These are phyloP conservation scores for Cercospora brassicicola DNA, from an alignment of 2,329 filamentous ascomycete genomes.

Conservation along the genomic window DNA sequence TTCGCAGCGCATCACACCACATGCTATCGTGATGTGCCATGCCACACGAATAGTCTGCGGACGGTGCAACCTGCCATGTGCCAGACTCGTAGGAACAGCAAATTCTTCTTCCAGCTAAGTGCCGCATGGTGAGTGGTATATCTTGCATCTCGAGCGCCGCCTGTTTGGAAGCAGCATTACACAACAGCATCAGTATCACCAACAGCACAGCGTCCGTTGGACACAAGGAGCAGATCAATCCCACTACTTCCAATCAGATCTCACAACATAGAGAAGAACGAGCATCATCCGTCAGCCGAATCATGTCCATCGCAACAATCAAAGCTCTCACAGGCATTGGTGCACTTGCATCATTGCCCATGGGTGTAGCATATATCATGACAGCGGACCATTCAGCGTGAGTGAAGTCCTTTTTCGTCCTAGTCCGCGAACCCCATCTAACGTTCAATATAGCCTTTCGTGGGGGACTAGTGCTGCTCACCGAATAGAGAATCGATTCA, in stretches of 20 bases:
- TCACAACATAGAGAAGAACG: not conserved
- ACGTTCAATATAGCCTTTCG: constrained; percentile 4
- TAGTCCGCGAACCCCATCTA: not conserved
- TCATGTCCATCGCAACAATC: constrained; percentile 14
- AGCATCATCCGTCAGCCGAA: not conserved
- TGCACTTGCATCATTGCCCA: constrained; percentile 13
- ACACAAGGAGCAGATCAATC: not conserved
- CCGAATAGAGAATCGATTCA: constrained; percentile 14
- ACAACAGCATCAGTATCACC: not conserved
- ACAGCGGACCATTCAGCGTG: constrained; percentile 18
- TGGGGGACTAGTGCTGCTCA: constrained; percentile 10
- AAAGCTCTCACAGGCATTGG: constrained; percentile 12
- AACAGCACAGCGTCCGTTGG: not conserved
- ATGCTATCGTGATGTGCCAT: constrained; percentile 1
- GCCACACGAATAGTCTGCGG: constrained; percentile 4
- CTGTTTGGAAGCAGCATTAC: not conserved
- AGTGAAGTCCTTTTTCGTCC: not conserved
- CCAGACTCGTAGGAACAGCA: not conserved
- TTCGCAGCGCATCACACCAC: too few species aligned
- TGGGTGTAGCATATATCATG: constrained; percentile 17
- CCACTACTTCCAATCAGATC: not conserved
- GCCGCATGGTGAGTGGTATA: not conserved
- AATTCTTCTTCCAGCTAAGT: not conserved
- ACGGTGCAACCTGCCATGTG: not conserved
- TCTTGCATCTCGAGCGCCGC: not conserved